Base-by-base conservation (phyloP, 2,329 filamentous ascomycete species). In the Verticillium alfalfae region DNA sequence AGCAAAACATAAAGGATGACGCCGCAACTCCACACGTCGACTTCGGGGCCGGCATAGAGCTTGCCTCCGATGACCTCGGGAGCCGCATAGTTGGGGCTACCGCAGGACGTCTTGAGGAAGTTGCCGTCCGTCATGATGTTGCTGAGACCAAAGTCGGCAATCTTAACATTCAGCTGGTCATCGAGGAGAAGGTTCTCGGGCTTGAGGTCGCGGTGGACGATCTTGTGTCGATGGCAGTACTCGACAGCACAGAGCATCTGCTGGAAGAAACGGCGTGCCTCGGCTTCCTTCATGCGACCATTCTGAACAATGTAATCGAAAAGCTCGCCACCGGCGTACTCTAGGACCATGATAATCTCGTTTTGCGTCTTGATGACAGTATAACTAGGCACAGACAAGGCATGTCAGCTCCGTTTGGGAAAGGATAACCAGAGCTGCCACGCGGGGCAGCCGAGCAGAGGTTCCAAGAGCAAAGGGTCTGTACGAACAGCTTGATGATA, bases 51-150 rank as follows among this genome's bases (percentile, higher is more conserved):
- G 18, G 95, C 95, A 72, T 99, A 99, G 60, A 98, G 82, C 81
- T 98, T 99, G 31, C 95, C 95, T 61, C 93, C 95, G 71, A 99
- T 98, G 64, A 99, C 95, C 75, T 99, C 95, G 7, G 95, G 95
- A 1, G 95, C 95, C 13, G 95, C 95, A 75, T 99, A 99, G 76
- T 99, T 99, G 52, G 95, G 95, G 72, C 94, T 98, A 60, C 95
- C 95, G 71, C 95, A 99, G 73, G 93, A 98, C 1, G 95, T 99
- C 79, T 97, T 98, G 70, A 99, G 85, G 73, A 99, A 99, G 74
- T 99, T 99, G 34, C 95, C 95, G 73, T 99, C 95, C 0, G 95
- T 98, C 95, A 99, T 99, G 78, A 99, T 99, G 74, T 99, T 99
- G 80, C 94, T 98, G 62, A 99, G 82, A 62, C 95, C 95, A 69